Evolutionary conservation across 2,329 filamentous ascomycete species (phyloP).

Genomic region (Nemania sp.): DNA sequence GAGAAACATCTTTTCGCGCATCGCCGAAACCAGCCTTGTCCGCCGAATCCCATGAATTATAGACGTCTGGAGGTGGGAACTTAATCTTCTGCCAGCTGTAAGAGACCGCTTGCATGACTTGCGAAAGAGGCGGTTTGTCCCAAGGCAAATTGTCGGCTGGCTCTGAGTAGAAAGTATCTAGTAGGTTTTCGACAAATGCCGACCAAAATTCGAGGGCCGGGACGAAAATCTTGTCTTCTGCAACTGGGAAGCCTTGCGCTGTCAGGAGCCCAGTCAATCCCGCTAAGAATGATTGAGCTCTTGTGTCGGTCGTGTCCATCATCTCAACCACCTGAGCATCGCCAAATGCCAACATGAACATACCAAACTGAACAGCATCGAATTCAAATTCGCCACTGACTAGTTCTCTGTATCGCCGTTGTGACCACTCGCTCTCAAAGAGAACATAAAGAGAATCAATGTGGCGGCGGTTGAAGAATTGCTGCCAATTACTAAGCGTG

Average conservation of each 20-base stretch:
- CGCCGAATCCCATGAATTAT: conserved; percentile 69
- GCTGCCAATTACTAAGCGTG: conserved; percentile 64
- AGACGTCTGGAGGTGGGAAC: conserved; percentile 62
- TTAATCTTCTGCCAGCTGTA: conserved; percentile 70
- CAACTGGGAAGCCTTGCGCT: conserved; percentile 67
- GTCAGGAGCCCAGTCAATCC: conserved; percentile 67
- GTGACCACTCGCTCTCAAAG: conserved; percentile 63
- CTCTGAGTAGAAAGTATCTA: conserved; percentile 59
- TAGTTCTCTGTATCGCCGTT: conserved; percentile 57
- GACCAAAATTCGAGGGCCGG: conserved; percentile 81
- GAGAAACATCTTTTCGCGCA: conserved; percentile 77
- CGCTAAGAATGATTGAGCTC: conserved; percentile 56
- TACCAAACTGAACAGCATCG: conserved; percentile 66
- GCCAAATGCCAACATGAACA: conserved; percentile 69
- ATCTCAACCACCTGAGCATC: conserved; percentile 66
- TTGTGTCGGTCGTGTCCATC: conserved; percentile 55
- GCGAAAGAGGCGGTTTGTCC: conserved; percentile 59
- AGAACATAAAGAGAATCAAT: conserved; percentile 60
- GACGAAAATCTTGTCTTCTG: conserved; percentile 75
- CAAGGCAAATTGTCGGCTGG: conserved; percentile 53
- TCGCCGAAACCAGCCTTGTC: conserved; percentile 70
- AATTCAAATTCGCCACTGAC: conserved; percentile 64
- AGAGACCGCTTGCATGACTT: conserved; percentile 66
- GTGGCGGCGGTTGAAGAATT: conserved; percentile 63
- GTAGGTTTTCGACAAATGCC: conserved; percentile 71